phyloP scores from a whole-genome alignment of 441 rosid species.

The Erodium trifolium region DNA sequence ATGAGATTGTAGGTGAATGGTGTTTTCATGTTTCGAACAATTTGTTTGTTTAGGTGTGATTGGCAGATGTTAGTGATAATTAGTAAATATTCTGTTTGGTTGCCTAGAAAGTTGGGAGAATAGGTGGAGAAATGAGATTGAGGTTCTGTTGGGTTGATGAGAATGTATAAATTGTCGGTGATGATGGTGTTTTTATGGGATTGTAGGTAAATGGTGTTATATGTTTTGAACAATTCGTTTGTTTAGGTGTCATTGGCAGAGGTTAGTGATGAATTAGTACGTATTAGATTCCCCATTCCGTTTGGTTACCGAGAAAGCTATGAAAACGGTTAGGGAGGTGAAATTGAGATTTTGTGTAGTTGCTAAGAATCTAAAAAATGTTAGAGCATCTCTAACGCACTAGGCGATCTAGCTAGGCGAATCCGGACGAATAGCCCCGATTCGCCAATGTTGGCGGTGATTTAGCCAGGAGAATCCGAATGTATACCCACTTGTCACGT shows the following conservation, averaged over 20 bases:
- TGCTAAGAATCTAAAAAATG: not conserved
- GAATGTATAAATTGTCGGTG: not conserved
- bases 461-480: too few relatives aligned
- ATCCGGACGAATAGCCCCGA: too few relatives aligned
- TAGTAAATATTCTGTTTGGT: not conserved
- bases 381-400: too few relatives aligned
- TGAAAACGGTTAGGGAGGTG: not conserved
- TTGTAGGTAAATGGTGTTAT: too few relatives aligned
- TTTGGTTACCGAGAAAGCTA: not conserved
- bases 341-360: not conserved
- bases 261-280: too few relatives aligned
- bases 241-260: too few relatives aligned
- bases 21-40: not conserved
- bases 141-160: not conserved
- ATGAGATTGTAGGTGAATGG: not conserved
- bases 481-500: too few relatives aligned
- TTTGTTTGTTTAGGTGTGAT: not conserved
- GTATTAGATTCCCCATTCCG: not conserved
- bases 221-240: too few relatives aligned
- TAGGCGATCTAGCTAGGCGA: too few relatives aligned
- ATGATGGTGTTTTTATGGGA: too few relatives aligned
- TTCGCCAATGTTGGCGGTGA: too few relatives aligned
- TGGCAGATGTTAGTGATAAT: not conserved
- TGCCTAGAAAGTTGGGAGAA: not conserved
- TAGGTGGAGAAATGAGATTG: not conserved